Evolutionary conservation across 2,329 filamentous ascomycete species (phyloP).

Genomic region (Phialocephala subalpina): DNA sequence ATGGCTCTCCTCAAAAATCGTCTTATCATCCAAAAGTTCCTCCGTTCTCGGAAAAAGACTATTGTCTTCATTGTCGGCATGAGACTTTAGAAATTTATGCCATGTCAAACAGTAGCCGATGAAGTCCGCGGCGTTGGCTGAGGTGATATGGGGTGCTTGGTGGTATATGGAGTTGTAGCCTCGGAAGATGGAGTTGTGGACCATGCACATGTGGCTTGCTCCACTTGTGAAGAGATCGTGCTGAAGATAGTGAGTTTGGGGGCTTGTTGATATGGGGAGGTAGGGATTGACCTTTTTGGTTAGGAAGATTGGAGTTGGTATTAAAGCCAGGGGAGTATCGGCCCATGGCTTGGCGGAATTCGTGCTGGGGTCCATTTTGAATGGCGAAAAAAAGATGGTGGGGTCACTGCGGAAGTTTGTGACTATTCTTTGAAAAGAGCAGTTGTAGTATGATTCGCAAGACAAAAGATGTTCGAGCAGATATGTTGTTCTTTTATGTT

Average conservation of each 20-base stretch:
- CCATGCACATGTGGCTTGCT: conserved; percentile 67
- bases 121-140: conserved; percentile 63
- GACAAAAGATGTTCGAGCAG: no score
- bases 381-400: no score
- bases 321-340: conserved; percentile 23
- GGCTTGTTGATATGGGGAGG: neutral
- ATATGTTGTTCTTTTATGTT: no score
- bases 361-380: no score
- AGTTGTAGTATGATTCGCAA: no score
- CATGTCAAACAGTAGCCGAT: conserved; percentile 64
- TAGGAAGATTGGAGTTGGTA: conserved; percentile 23
- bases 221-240: conserved; percentile 61
- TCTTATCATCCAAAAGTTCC: conserved; percentile 22
- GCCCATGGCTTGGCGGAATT: conserved; percentile 32
- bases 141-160: conserved; percentile 61
- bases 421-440: no score
- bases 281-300: conserved; percentile 17
- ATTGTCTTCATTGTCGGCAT: conserved; percentile 32
- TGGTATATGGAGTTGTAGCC: conserved; percentile 70
- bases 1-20: conserved; percentile 30
- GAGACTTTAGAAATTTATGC: conserved; percentile 62
- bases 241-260: conserved; percentile 9
- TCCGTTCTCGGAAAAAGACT: conserved; percentile 33
- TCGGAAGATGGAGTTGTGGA: conserved; percentile 69
- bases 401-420: no score